A percentile compares a stretch with the other conserved stretches of the same genome.
Evolutionary conservation across 1,139 yeast species (phyloP).

Genomic region (Kodamaea anthophila): DNA sequence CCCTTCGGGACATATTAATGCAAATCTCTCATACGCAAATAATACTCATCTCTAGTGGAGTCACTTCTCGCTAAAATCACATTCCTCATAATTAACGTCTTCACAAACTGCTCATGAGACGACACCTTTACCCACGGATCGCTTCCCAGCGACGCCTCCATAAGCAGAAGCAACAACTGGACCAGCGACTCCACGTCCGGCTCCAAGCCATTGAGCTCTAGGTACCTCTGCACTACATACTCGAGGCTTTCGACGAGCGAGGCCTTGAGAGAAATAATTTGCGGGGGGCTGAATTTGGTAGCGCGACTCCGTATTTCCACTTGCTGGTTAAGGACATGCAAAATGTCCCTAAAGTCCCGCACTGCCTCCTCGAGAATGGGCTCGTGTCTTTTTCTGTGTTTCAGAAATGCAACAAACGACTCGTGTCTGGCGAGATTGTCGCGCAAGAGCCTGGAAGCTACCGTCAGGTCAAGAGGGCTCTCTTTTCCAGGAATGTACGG

Average conservation of each 20-base stretch:
- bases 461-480: constrained; percentile 33
- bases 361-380: not conserved
- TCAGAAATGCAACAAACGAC: constrained; percentile 9
- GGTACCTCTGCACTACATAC: constrained; percentile 18
- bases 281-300: too few species aligned
- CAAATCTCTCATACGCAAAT: too few species aligned
- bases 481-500: constrained; percentile 31
- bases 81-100: constrained; percentile 14
- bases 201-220: constrained; percentile 21
- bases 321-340: not conserved
- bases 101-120: constrained; percentile 13
- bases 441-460: constrained; percentile 22
- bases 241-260: constrained; percentile 13
- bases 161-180: constrained; percentile 7
- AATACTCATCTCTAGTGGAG: too few species aligned
- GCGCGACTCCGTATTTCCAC: too few species aligned
- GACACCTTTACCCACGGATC: constrained; percentile 14
- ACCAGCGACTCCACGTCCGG: constrained; percentile 14
- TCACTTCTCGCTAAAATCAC: too few species aligned
- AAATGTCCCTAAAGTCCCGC: not conserved
- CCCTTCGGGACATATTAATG: too few species aligned
- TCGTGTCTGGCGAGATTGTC: constrained; percentile 16
- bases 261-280: too few species aligned
- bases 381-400: constrained; percentile 6
- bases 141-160: constrained; percentile 5